A percentile compares a stretch with the other conserved stretches of the same genome.
Evolutionary conservation across 192 early-diverging fungal species (phyloP).

Genomic region (Polychytrium aggregatum): DNA sequence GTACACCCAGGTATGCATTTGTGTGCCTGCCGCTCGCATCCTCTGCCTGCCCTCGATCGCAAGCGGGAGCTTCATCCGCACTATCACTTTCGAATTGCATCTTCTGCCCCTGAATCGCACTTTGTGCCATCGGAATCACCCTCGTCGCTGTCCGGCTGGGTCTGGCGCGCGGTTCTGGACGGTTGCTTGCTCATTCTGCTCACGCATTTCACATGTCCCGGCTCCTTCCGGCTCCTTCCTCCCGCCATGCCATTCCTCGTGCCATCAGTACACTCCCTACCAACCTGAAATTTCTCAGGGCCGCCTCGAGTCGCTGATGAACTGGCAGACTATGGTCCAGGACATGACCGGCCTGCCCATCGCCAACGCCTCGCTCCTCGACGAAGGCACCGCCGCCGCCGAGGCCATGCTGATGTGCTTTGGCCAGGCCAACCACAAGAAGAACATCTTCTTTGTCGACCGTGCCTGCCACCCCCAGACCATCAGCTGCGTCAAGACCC

Average conservation of each 20-base stretch:
- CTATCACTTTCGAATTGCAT: too few species aligned
- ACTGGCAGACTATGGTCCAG: conserved; percentile 94
- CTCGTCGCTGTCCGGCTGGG: too few species aligned
- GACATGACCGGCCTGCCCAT: conserved; percentile 94
- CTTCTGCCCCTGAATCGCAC: too few species aligned
- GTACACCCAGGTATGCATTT: conserved; percentile 75
- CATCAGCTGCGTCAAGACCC: conserved; percentile 77
- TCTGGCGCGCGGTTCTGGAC: too few species aligned
- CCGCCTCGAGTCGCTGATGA: conserved; percentile 90
- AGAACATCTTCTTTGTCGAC: conserved; percentile 88
- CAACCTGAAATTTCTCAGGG: conserved; percentile 99
- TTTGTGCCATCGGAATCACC: too few species aligned
- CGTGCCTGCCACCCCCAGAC: conserved; percentile 91
- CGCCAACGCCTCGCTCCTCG: conserved; percentile 94
- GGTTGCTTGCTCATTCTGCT: too few species aligned
- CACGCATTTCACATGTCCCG: conserved; percentile 2
- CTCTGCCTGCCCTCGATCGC: too few species aligned
- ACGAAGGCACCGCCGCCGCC: conserved; percentile 97
- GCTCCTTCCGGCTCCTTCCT: background rate
- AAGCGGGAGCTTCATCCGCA: too few species aligned
- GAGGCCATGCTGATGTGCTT: conserved; percentile 93
- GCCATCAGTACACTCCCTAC: conserved; percentile 88
- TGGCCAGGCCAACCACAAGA: conserved; percentile 58
- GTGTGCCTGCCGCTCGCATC: background rate
- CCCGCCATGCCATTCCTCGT: conserved; percentile 2